phyloP scores from a whole-genome alignment of 2,329 filamentous ascomycete genomes.

The Curvularia eragrostidis region DNA sequence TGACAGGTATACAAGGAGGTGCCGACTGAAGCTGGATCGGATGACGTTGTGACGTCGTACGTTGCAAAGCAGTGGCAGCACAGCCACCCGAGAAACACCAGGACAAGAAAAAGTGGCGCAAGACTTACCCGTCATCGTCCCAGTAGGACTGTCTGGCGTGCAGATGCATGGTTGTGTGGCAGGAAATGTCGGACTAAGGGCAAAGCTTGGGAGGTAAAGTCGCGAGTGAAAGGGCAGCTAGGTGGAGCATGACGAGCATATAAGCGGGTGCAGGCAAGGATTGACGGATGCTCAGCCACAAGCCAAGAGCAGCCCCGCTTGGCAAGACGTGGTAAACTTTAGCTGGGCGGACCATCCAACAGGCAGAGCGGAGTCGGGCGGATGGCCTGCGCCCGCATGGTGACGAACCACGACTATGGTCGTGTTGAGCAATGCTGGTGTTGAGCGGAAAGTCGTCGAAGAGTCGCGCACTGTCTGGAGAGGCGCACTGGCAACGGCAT shows the following conservation, averaged over 20 bases:
- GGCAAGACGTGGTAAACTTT: neutral
- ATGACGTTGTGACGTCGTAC: conserved; percentile 18
- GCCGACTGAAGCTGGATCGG: conserved; percentile 8
- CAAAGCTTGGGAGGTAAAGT: conserved; percentile 7
- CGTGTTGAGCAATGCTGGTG: neutral
- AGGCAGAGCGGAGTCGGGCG: conserved; percentile 13
- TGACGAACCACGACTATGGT: neutral
- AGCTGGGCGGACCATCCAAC: neutral
- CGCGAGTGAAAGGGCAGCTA: conserved; percentile 13
- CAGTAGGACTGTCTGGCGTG: conserved; percentile 28
- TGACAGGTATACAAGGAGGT: neutral
- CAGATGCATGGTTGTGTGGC: conserved; percentile 22
- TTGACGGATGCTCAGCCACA: conserved; percentile 24
- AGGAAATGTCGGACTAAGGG: neutral
- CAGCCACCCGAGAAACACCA: conserved; percentile 7
- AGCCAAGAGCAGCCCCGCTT: conserved; percentile 12
- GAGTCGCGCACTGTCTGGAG: neutral
- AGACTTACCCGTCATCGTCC: conserved; percentile 31
- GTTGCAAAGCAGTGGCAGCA: conserved; percentile 13
- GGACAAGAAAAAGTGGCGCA: conserved; percentile 4
- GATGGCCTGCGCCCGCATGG: neutral
- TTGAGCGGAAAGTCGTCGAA: neutral
- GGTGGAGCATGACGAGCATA: conserved; percentile 15
- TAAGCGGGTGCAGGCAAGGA: conserved; percentile 16
- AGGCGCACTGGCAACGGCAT: neutral